These are phyloP conservation scores for Magnolia sinica DNA, from an alignment of 164 flowering plant species.

Conservation along the genomic window DNA sequence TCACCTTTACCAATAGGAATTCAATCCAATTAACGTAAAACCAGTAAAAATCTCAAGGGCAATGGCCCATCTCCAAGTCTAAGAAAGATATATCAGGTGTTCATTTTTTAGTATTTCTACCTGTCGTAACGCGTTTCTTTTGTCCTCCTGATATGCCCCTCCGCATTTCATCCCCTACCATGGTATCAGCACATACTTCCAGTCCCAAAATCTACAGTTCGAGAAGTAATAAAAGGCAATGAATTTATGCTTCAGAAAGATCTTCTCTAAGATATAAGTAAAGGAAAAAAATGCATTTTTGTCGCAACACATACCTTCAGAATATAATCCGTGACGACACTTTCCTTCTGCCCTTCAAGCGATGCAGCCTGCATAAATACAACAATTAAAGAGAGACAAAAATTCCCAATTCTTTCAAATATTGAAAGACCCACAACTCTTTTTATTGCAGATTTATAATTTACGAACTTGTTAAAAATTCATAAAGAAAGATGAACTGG, in stretches of 20 bases:
- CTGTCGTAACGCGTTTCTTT: slow-evolving; percentile 30
- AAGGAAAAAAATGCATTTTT: background rate
- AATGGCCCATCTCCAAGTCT: background rate
- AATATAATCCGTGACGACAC: slow-evolving; percentile 24
- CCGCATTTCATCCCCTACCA: slow-evolving; percentile 28
- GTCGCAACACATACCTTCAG: slow-evolving; percentile 15
- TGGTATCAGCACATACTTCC: slow-evolving; percentile 27
- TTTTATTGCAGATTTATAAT: background rate
- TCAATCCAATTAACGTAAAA: background rate
- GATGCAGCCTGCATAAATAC: slow-evolving; percentile 27
- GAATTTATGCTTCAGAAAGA: background rate
- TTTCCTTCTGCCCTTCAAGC: slow-evolving; percentile 25
- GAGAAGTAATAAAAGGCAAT: background rate
- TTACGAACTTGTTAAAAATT: background rate
- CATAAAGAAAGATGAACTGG: background rate
- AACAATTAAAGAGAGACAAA: slow-evolving; percentile 14
- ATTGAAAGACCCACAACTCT: background rate
- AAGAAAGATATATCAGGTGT: background rate
- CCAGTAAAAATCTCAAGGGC: background rate
- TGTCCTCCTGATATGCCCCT: slow-evolving; percentile 34
- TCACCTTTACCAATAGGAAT: slow-evolving; percentile 41
- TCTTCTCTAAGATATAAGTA: background rate
- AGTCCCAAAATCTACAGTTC: slow-evolving; percentile 24
- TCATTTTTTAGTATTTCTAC: slow-evolving; percentile 4
- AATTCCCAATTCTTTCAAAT: background rate